Percentiles rank a stretch among this genome's conserved stretches.
These are phyloP conservation scores for Magnolia sinica DNA, from an alignment of 164 flowering plant genomes.

Conservation along the genomic window DNA sequence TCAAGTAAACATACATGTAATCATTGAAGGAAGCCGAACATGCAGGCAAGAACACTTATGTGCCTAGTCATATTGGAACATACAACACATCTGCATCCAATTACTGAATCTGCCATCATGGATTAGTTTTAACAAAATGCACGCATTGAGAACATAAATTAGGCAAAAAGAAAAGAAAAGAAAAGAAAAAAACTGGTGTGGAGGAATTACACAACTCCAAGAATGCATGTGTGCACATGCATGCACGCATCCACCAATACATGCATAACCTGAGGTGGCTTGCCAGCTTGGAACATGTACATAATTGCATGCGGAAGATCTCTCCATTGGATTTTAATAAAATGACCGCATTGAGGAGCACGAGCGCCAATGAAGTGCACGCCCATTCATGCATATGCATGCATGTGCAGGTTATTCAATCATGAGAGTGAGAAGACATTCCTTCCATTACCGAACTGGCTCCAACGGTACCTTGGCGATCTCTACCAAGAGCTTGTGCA, in stretches of 20 bases:
- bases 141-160: too few species aligned
- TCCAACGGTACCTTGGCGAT: slow-evolving; percentile 51
- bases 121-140: too few species aligned
- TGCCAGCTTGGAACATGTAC: background rate
- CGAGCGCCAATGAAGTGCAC: background rate
- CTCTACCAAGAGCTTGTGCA: slow-evolving; percentile 76
- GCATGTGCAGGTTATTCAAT: background rate
- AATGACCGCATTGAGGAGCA: background rate
- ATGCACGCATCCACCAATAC: background rate
- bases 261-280: background rate
- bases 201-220: background rate
- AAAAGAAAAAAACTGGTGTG: background rate
- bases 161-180: background rate
- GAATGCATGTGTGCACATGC: background rate
- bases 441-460: background rate
- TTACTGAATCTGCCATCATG: too few species aligned
- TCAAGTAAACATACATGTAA: too few species aligned
- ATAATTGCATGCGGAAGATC: background rate
- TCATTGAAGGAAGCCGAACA: too few species aligned
- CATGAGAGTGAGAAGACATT: background rate
- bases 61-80: too few species aligned
- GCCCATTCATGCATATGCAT: background rate
- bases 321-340: background rate
- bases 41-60: too few species aligned
- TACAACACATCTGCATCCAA: too few species aligned